Evolutionary conservation across 2,329 filamentous ascomycete species (phyloP), one percentile per base, ranked within the genome.

Genomic region (Monilinia fructigena): DNA sequence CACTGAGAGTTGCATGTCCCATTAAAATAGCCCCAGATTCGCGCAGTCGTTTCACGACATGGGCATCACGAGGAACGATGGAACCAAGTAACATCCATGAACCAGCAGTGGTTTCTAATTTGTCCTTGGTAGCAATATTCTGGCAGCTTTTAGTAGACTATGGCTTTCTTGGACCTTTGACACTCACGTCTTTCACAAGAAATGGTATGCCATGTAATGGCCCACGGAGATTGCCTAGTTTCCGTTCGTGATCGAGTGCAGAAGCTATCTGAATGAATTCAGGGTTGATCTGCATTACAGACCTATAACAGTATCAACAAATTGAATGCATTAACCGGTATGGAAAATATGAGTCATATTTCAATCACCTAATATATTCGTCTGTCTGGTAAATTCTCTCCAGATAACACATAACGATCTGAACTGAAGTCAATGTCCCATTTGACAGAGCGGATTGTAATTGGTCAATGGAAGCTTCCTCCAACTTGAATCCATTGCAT

Each of bases 161-260:
- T 18, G 18, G n/a, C 18, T 28, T 14, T 35, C 6, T 26, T 58
- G 14, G 16, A 23, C 16, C 14, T 35, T 20, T 47, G 42, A 16
- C 4, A 52, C 63, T 40, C 38, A 65, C 63, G 74, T 93, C 89
- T 77, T 93, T 93, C 70, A 92, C 84, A 2, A 89, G 80, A 74
- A 90, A 90, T 0, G 90, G 90, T 54, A 93, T 90, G 3, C 90
- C 90, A 74, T 93, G 90, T 1, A 93, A 80, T 0, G 86, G 85
- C 1, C 89, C 84, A n/a, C 87, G 83, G 12, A 87, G 75, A 50
- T 78, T 79, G 31, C 87, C 87, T 1, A 77, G 72, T 16, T 75
- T 73, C 23, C 89, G 82, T 76, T 92, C 89, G 0, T 73, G 74
- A 71, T 93, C 90, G 40, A 87, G 79, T 18, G 79, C 73, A 6